phyloP scores from a whole-genome alignment of 2,329 filamentous ascomycete species.

The Triangularia setosa region DNA sequence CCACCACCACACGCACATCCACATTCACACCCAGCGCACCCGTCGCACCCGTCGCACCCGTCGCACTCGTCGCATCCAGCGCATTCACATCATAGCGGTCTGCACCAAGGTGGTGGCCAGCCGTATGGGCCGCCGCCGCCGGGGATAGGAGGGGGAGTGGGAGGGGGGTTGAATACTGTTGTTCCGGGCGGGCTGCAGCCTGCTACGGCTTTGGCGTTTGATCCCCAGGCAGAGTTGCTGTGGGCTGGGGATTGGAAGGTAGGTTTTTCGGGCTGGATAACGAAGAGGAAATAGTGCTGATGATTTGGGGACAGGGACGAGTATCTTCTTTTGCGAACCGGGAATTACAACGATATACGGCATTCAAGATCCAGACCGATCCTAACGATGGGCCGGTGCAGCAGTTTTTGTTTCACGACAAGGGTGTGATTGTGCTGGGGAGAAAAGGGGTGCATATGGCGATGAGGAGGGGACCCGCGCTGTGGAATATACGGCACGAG shows the following conservation, averaged over 20 bases:
- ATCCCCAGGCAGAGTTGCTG: conserved; percentile 81
- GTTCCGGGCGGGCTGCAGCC: neutral
- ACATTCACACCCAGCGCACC: neutral
- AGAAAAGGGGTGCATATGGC: conserved; percentile 83
- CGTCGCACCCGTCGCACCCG: no score
- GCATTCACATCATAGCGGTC: conserved; percentile 51
- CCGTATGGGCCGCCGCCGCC: neutral
- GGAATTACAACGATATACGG: conserved; percentile 85
- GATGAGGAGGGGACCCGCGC: conserved; percentile 71
- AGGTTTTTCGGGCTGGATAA: conserved; percentile 2
- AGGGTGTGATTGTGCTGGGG: conserved; percentile 82
- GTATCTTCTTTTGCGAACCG: conserved; percentile 84
- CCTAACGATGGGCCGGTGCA: conserved; percentile 72
- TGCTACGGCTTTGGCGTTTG: conserved; percentile 80
- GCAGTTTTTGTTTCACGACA: conserved; percentile 87
- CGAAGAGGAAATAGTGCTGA: neutral
- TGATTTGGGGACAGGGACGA: conserved; percentile 59
- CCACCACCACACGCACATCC: neutral
- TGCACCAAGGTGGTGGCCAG: conserved; percentile 53
- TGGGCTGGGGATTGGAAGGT: conserved; percentile 87
- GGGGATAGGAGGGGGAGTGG: neutral
- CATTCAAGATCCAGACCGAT: conserved; percentile 70
- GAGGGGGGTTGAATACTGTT: neutral
- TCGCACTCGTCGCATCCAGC: no score
- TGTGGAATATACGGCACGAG: conserved; percentile 81